These are phyloP conservation scores for Suhomyces faveliae DNA, from an alignment of 805 yeast genomes.

Conservation along the genomic window DNA sequence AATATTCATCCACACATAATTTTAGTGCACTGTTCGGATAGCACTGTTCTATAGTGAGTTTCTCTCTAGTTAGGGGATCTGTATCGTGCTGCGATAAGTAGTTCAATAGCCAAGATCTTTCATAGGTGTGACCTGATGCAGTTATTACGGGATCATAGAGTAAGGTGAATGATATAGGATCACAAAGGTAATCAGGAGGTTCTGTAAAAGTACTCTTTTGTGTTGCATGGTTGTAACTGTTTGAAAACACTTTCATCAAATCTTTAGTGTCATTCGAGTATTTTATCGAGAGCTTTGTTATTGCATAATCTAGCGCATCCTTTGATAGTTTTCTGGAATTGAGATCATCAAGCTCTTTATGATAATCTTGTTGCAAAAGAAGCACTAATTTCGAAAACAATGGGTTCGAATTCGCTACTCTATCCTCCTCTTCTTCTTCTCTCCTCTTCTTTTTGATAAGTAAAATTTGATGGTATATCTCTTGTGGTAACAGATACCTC, in stretches of 20 bases:
- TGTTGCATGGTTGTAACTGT: slow-evolving; percentile 3
- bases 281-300: slow-evolving; percentile 9
- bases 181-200: slow-evolving; percentile 36
- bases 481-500: slow-evolving; percentile 14
- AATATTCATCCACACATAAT: slow-evolving; percentile 13
- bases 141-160: slow-evolving; percentile 46
- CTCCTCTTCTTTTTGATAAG: slow-evolving; percentile 6
- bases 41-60: slow-evolving; percentile 9
- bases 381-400: slow-evolving; percentile 10
- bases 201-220: not conserved
- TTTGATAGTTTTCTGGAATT: slow-evolving; percentile 3
- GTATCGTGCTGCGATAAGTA: slow-evolving; percentile 31
- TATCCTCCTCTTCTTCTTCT: slow-evolving; percentile 6
- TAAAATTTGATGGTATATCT: slow-evolving; percentile 14
- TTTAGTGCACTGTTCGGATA: slow-evolving; percentile 12
- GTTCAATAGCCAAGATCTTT: slow-evolving; percentile 34
- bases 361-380: slow-evolving; percentile 10
- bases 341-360: slow-evolving; percentile 7
- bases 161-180: slow-evolving; percentile 41
- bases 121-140: slow-evolving; percentile 44
- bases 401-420: slow-evolving; percentile 4
- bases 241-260: slow-evolving; percentile 8
- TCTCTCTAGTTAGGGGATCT: slow-evolving; percentile 41
- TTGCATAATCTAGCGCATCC: not conserved
- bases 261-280: slow-evolving; percentile 10